These are phyloP conservation scores for Bruguiera hainesii DNA, from an alignment of 441 rosid species.

Conservation along the genomic window DNA sequence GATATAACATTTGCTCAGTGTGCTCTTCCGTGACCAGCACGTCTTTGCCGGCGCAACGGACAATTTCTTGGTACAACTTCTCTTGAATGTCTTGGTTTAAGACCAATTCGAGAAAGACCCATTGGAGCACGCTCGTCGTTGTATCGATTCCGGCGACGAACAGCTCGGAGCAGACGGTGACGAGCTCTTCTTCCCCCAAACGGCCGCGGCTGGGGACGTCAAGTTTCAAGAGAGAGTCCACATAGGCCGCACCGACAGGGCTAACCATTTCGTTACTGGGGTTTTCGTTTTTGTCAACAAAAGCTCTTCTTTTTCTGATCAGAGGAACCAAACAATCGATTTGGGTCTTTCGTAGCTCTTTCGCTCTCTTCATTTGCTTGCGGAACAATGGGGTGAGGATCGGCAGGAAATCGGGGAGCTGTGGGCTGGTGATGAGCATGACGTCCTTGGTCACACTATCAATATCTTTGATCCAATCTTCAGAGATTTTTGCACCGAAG, in stretches of 20 bases:
- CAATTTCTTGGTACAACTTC: constrained; percentile 55
- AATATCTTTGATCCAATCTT: constrained; percentile 53
- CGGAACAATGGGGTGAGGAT: constrained; percentile 66
- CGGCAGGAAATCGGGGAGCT: constrained; percentile 78
- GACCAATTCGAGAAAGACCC: constrained; percentile 72
- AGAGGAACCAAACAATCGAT: constrained; percentile 70
- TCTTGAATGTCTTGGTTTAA: constrained; percentile 66
- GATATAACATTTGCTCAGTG: constrained; percentile 57
- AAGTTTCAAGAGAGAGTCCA: constrained; percentile 65
- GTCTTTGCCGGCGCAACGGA: constrained; percentile 44
- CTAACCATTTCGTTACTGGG: constrained; percentile 69
- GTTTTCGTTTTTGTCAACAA: constrained; percentile 42
- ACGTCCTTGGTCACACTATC: constrained; percentile 72
- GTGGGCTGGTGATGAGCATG: constrained; percentile 68
- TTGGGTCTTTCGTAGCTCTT: constrained; percentile 57
- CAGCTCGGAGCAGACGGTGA: constrained; percentile 73
- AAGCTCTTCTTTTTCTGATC: constrained; percentile 54
- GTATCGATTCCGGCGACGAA: constrained; percentile 91
- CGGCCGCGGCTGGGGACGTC: constrained; percentile 45
- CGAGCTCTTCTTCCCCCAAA: constrained; percentile 68
- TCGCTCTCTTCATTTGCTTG: constrained; percentile 60
- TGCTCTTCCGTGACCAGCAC: constrained; percentile 55
- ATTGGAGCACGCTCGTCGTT: constrained; percentile 73
- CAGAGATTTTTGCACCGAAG: constrained; percentile 79
- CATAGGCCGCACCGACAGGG: constrained; percentile 81